Percentiles rank a stretch among this genome's conserved stretches.
Evolutionary conservation across 2,329 filamentous ascomycete species (phyloP).

Genomic region (Alternaria brassicae): DNA sequence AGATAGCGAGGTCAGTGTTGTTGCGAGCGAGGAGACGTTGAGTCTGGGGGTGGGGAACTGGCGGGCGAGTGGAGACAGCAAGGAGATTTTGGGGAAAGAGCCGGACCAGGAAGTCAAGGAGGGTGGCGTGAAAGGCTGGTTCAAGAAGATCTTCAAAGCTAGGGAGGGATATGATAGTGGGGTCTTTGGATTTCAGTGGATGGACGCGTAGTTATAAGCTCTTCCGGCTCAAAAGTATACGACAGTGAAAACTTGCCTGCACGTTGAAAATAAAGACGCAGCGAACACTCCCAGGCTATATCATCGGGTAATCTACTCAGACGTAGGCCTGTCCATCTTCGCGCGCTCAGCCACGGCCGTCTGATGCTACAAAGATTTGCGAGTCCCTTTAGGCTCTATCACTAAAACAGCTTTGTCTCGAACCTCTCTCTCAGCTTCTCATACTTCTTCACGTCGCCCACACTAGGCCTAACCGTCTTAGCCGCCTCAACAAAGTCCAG

Average conservation of each 20-base stretch:
- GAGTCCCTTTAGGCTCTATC: not conserved
- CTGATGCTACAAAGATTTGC: not conserved
- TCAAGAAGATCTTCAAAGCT: not conserved
- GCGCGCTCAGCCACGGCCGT: not conserved
- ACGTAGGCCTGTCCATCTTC: not conserved
- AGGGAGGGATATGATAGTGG: not conserved
- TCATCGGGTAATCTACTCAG: not conserved
- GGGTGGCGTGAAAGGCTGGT: not conserved
- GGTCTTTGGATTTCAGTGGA: not conserved
- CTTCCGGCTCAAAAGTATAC: not conserved
- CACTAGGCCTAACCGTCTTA: constrained; percentile 57
- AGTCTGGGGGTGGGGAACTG: not conserved
- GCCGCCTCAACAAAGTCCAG: constrained; percentile 57
- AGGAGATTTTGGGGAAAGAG: not conserved
- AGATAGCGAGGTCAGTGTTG: not conserved
- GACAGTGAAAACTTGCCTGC: too few relatives aligned
- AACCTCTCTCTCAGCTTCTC: constrained; percentile 61
- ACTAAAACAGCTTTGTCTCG: constrained; percentile 31
- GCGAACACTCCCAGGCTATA: not conserved
- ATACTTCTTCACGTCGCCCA: constrained; percentile 65
- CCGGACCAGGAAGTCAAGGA: not conserved
- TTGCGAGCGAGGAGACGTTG: not conserved
- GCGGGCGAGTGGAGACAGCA: not conserved
- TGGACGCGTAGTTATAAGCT: not conserved
- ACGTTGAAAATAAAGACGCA: not conserved